Base-by-base conservation (phyloP, 352 stramenopile species). In the Phytopythium cucurbitacearum region DNA sequence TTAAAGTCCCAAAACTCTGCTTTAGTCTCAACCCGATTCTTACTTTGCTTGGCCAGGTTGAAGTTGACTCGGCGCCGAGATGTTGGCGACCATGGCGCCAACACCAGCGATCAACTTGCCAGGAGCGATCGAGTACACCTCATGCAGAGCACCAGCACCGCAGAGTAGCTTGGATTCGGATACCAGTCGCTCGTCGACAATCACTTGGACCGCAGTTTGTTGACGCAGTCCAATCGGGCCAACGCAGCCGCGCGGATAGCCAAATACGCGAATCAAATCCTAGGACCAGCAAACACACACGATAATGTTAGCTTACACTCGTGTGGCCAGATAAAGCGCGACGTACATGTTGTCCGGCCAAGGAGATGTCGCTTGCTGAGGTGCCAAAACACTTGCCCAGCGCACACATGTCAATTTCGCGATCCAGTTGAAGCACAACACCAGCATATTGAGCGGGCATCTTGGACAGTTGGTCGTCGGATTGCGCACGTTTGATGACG, bases 261-360 rank as follows among this genome's bases (percentile, higher is more conserved):
- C 80, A 62, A 91, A 91, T 8, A 87, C 70, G 21, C 70, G 69
- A 40, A 87, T 45, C 12, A 91, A 56, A 4, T 71, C 84, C 71
- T 85, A 44, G 15, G 11, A 42, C 33, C 33, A 59, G 36, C 12
- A n/a, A 51, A 7, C 12, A 59, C 4, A 51, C 9, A 43, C 32
- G 28, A 48, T 28, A 5, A 48, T 33, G 6, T 49, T 21, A 58
- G n/a, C 46, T 8, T 35, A 12, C 21, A 53, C 39, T 11, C 12
- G 53, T 5, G 8, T 42, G 32, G 32, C 12, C 8, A 0, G 5
- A 44, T 43, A 15, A 21, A 15, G n/a, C 9, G n/a, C 21, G 34
- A 67, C 57, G 41, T 52, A 87, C 72, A 66, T 75, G 62, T 73
- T 67, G 59, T 53, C 84, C 73, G 21, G 65, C 73, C 32, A 87